Evolutionary conservation across 1,284 basidiomycete genomes (phyloP), one percentile per base, ranked within the genome.

Genomic region (Paramarasmius palmivorus): DNA sequence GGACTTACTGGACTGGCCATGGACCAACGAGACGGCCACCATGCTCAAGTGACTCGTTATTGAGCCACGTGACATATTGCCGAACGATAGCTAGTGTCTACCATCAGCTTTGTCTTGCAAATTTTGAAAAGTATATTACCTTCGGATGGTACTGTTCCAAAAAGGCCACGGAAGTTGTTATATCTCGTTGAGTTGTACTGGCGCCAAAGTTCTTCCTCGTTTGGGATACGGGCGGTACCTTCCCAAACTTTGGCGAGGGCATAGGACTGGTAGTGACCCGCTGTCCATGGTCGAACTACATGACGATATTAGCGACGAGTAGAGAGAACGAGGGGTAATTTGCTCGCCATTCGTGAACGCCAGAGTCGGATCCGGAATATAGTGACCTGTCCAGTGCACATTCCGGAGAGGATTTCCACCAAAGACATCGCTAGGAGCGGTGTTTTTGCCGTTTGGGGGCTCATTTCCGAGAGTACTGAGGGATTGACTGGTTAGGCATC

Each of bases 11-110:
- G 17, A 64, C 20, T 10, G 65, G 61, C 61, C 60, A 65, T 17
- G 59, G 57, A 15, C 56, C 59, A 25, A 67, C 64, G 12, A 65
- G 59, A 4, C 62, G 55, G 14, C 65, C 65, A 3, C 65, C 65
- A 53, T 62, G 55, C 45, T 60, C 55, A 2, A 67, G 59, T 5
- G 63, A 61, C 37, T 67, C 65, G 54, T 65, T 67, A 52, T 67
- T 67, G 15, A 67, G 50, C 65, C 65, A 67, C 1, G 63, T 60
- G n/a, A 67, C 63, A 34, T 60, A 64, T 52, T 67, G 65, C 4
- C 64, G 59, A 41, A 58, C 57, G 15, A 65, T 40, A 25, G 65
- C 64, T 63, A 25, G 4, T 9, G 22, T 22, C 23, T 17, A 29
- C 29, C 23, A 25, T 36, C n/a, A 35, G 36, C 35, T 14, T 20